phyloP scores from a whole-genome alignment of 371 early-diverging fungal species.

The Thermomucor indicae-seudaticae region DNA sequence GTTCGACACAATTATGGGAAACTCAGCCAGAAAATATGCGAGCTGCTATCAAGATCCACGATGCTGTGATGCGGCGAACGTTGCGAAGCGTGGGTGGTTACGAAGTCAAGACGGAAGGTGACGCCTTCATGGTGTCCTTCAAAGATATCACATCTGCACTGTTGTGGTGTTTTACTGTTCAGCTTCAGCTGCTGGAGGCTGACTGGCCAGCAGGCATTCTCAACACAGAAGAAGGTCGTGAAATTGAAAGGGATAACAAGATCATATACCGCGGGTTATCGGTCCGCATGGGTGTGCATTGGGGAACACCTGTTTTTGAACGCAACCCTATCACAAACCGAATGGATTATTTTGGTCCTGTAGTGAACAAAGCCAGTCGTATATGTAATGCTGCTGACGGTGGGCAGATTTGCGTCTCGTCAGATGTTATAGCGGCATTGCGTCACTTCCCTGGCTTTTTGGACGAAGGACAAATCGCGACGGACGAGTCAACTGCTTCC shows the following conservation, averaged over 20 bases:
- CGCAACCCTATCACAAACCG: slow-evolving; percentile 86
- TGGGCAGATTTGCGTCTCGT: slow-evolving; percentile 81
- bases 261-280: slow-evolving; percentile 85
- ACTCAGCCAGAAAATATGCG: slow-evolving; percentile 85
- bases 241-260: slow-evolving; percentile 56
- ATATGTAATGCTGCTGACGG: slow-evolving; percentile 89
- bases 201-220: slow-evolving; percentile 95
- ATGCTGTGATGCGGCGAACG: slow-evolving; percentile 79
- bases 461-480: slow-evolving; percentile 17
- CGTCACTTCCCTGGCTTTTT: slow-evolving; percentile 35
- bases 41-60: slow-evolving; percentile 86
- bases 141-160: slow-evolving; percentile 82
- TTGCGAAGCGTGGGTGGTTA: slow-evolving; percentile 88
- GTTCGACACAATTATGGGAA: slow-evolving; percentile 94
- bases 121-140: slow-evolving; percentile 95
- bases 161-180: slow-evolving; percentile 89
- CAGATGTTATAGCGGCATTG: slow-evolving; percentile 60
- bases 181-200: slow-evolving; percentile 74
- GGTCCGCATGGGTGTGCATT: slow-evolving; percentile 95
- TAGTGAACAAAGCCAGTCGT: slow-evolving; percentile 88
- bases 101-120: slow-evolving; percentile 98
- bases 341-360: slow-evolving; percentile 97
- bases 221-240: slow-evolving; percentile 74
- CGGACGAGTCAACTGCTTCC: slow-evolving; percentile 16
- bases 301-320: slow-evolving; percentile 89